phyloP scores from a whole-genome alignment of 441 rosid genomes.

The Macaranga tanarius region DNA sequence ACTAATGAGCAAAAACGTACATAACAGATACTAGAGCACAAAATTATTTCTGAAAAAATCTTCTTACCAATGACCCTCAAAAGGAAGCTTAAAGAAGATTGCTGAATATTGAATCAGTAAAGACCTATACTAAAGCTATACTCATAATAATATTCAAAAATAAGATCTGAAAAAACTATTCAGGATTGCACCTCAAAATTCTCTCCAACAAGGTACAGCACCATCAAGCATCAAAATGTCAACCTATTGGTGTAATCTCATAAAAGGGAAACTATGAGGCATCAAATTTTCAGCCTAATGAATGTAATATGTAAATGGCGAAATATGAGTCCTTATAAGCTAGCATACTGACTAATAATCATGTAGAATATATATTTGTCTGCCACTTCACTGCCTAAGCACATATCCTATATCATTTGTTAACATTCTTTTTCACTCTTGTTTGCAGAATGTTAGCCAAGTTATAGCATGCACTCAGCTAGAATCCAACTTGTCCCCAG shows the following conservation, averaged over 20 bases:
- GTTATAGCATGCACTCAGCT: constrained; percentile 1
- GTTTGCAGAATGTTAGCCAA: background rate
- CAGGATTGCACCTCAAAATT: background rate
- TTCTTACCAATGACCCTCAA: background rate
- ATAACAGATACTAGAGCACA: background rate
- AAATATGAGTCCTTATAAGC: background rate
- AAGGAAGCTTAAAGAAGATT: constrained; percentile 4
- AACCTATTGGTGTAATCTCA: background rate
- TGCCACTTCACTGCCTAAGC: background rate
- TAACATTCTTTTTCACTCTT: background rate
- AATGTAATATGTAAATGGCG: background rate
- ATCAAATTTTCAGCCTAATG: background rate
- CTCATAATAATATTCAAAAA: background rate
- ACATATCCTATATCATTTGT: background rate
- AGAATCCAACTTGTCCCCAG: background rate
- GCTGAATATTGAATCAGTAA: background rate
- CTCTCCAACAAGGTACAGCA: background rate
- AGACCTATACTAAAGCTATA: background rate
- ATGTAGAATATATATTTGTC: background rate
- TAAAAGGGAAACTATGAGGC: background rate
- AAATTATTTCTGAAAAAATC: background rate
- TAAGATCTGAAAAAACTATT: background rate
- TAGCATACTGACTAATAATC: background rate
- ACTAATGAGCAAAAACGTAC: background rate
- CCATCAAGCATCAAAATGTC: background rate